Evolutionary conservation across 2,329 filamentous ascomycete genomes (phyloP).

Genomic region (Aspergillus melleus): DNA sequence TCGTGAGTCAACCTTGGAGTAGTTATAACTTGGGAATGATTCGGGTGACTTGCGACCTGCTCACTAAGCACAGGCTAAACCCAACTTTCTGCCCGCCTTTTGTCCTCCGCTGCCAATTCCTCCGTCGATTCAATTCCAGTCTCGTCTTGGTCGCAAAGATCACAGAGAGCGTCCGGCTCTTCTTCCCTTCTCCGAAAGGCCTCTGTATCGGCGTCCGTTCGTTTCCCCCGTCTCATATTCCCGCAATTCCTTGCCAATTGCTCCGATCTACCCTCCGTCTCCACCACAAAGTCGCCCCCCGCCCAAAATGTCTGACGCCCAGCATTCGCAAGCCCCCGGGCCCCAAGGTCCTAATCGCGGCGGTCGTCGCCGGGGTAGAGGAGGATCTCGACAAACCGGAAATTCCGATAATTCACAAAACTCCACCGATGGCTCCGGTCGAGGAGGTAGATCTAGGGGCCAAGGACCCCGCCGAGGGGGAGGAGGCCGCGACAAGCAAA

Average conservation of each 20-base stretch:
- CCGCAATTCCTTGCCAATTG: constrained; percentile 3
- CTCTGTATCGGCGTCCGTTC: neutral
- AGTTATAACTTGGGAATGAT: neutral
- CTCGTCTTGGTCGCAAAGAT: constrained; percentile 7
- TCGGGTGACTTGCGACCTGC: constrained; percentile 2
- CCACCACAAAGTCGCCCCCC: neutral
- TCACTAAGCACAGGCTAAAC: constrained; percentile 21
- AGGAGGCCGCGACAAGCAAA: constrained; percentile 33
- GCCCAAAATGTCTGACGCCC: constrained; percentile 32
- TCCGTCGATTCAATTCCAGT: neutral
- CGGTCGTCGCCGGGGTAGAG: constrained; percentile 41
- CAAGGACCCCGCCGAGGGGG: constrained; percentile 34
- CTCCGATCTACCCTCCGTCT: constrained; percentile 8
- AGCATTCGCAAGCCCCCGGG: constrained; percentile 22
- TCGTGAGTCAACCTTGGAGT: neutral
- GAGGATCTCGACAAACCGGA: constrained; percentile 33
- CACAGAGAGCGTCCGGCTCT: constrained; percentile 11
- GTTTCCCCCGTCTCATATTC: neutral
- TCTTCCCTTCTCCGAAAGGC: constrained; percentile 1
- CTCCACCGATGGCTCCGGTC: constrained; percentile 27
- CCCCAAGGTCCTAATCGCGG: constrained; percentile 45
- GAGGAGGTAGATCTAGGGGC: constrained; percentile 37
- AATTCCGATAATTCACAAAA: constrained; percentile 29
- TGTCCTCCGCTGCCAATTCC: neutral
- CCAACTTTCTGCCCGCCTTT: constrained; percentile 22